A percentile compares a stretch with the other conserved stretches of the same genome.
phyloP scores from a whole-genome alignment of 352 stramenopile species.

The Phytophthora fragariaefolia region DNA sequence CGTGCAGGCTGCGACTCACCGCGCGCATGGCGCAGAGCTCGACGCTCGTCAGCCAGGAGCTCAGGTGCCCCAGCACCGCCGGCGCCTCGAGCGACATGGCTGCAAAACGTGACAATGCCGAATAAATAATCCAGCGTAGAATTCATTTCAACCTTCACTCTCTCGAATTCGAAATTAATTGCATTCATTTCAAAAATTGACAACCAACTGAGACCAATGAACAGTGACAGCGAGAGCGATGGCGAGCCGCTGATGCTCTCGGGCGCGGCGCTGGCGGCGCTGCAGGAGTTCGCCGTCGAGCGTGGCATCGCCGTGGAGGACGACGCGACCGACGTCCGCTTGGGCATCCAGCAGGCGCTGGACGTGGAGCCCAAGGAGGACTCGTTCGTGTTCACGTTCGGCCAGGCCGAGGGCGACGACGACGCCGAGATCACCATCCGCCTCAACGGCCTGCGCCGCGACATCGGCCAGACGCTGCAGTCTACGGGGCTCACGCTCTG shows the following conservation, averaged over 20 bases:
- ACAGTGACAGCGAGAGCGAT: constrained; percentile 46
- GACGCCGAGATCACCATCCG: constrained; percentile 52
- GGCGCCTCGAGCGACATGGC: constrained; percentile 36
- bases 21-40: constrained; percentile 51
- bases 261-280: constrained; percentile 44
- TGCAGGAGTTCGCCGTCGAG: constrained; percentile 66
- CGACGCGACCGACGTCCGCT: constrained; percentile 45
- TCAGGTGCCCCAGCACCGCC: constrained; percentile 48
- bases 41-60: constrained; percentile 50
- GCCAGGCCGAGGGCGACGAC: constrained; percentile 24
- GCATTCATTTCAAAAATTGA: no score
- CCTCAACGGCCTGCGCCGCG: constrained; percentile 59
- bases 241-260: constrained; percentile 55
- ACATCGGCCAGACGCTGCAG: constrained; percentile 71
- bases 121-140: neutral
- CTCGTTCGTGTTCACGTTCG: constrained; percentile 62
- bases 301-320: constrained; percentile 54
- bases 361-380: constrained; percentile 71
- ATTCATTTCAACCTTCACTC: neutral
- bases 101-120: neutral
- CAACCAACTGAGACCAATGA: constrained; percentile 26
- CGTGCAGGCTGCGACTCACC: constrained; percentile 31
- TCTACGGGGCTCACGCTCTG: constrained; percentile 70
- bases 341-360: constrained; percentile 65
- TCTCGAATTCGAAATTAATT: no score